Base-by-base conservation (phyloP, 1,284 basidiomycete genomes). In the Leccinum proliferum region DNA sequence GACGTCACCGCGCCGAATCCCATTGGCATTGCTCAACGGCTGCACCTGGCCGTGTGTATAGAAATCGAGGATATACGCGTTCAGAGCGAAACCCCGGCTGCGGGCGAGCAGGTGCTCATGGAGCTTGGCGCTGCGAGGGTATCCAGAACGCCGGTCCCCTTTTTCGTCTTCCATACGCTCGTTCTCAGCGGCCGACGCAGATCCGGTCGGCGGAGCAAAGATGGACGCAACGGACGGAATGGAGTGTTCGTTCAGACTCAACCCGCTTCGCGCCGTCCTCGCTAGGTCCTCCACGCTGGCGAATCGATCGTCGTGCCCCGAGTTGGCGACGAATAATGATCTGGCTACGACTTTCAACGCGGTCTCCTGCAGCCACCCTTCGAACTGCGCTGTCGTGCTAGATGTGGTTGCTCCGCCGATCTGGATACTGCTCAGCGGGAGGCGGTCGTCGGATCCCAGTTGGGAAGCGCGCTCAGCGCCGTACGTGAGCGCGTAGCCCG, bases 51-150 rank as follows among this genome's bases (percentile, higher is more conserved):
- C 88, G 64, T 90, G 88, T 1, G 69, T 80, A 70, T 81, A 89
- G 73, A 88, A 90, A 69, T 90, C 88, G 60, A 82, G 75, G 5
- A 88, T 72, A 67, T 88, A 88, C 0, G 86, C 87, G 63, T 90
- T 89, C 52, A 87, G 76, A 25, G 77, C 72, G 64, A 75, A 71
- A 4, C 35, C 12, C 4, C 32, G 35, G 4, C 43, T 11, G 29
- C 21, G 48, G 39, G 52, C 10, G 1, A 58, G 39, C 0, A 5
- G 4, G 4, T 58, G 66, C 7, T 3, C 53, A 32, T 34, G 53
- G 53, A 32, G 53, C 53, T 55, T 55, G 10, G 14, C 0, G 15
- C 9, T 10, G 1, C 29, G 48, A 12, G 48, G 61, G 6, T 37
- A 48, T 7, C 55, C 43, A 3, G 64, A 57, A 14, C 8, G n/a